These are phyloP conservation scores for Babjeviella inositovora DNA, from an alignment of 805 yeast genomes.

Conservation along the genomic window DNA sequence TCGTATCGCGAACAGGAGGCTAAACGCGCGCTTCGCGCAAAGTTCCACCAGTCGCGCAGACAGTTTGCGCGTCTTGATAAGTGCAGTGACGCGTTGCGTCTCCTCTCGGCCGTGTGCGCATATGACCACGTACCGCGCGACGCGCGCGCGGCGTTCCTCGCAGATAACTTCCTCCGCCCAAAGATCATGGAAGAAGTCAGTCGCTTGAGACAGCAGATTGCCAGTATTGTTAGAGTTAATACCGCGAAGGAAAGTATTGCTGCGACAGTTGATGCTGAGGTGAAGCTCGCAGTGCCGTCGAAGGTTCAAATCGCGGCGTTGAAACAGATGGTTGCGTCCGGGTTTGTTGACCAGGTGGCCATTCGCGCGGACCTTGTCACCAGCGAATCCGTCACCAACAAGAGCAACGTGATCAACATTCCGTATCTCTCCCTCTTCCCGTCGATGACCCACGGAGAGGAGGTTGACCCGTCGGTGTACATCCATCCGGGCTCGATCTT, in stretches of 20 bases:
- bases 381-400: constrained; percentile 44
- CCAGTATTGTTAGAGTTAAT: constrained; percentile 55
- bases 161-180: constrained; percentile 50
- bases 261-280: constrained; percentile 15
- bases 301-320: constrained; percentile 57
- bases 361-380: constrained; percentile 65
- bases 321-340: constrained; percentile 87
- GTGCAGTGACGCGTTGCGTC: constrained; percentile 57
- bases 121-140: constrained; percentile 52
- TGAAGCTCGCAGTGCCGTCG: constrained; percentile 52
- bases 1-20: constrained; percentile 19
- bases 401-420: constrained; percentile 35
- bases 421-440: constrained; percentile 53
- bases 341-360: constrained; percentile 84
- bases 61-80: constrained; percentile 55
- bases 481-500: constrained; percentile 71
- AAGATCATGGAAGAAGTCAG: constrained; percentile 77
- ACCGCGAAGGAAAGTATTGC: constrained; percentile 48
- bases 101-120: constrained; percentile 78
- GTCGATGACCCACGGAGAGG: constrained; percentile 11
- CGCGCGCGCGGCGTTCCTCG: constrained; percentile 27
- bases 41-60: constrained; percentile 41
- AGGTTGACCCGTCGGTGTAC: constrained; percentile 42
- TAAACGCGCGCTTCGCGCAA: constrained; percentile 23
- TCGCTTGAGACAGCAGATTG: constrained; percentile 68